Base-by-base conservation (phyloP, 192 early-diverging fungal genomes). In the Lobulomyces angularis region DNA sequence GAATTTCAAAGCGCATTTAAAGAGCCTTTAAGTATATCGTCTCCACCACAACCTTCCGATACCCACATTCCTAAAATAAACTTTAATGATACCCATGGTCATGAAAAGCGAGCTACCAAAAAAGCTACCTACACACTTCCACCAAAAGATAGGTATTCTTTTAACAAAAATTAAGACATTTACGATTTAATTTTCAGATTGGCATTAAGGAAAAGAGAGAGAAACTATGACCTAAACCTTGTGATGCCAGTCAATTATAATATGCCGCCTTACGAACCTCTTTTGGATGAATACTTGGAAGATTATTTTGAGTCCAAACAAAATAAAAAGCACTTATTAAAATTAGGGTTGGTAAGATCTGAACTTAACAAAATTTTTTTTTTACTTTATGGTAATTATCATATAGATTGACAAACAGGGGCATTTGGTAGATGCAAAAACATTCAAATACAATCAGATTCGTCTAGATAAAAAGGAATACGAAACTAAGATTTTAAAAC, bases 251-350 rank as follows among this genome's bases (percentile, higher is more conserved):
- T n/a, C 5, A 24, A 20, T 9, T 8, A 37, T 20, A 24, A 24
- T 9, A 37, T 37, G 37, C 37, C 37, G 37, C 11, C 9, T 2
- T 74, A 74, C 50, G 71, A 74, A 42, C 71, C 71, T 14, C 44
- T 74, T 30, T 43, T 65, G 5, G 71, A 74, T 33, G 64, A 65
- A 38, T 63, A 64, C 46, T 37, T 74, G 17, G 44, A 40, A 14
- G 71, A 74, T 37, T 70, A 74, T 46, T 74, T 74, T 37, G 67
- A 64, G 37, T 65, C 53, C 37, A 61, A 64, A 18, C 46, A 56
- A 17, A 67, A 51, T 1, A 45, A 65, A 20, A 48, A 49, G 14
- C 71, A 74, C 45, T 40, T 74, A 9, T 14, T 37, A 8, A 48
- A 41, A 25, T 49, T 74, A 21, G 71, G 71, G 1, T 41, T 74